Conservation (phyloP, 108 stramenopile genomes). For the Fragilariopsis cylindrus region DNA sequence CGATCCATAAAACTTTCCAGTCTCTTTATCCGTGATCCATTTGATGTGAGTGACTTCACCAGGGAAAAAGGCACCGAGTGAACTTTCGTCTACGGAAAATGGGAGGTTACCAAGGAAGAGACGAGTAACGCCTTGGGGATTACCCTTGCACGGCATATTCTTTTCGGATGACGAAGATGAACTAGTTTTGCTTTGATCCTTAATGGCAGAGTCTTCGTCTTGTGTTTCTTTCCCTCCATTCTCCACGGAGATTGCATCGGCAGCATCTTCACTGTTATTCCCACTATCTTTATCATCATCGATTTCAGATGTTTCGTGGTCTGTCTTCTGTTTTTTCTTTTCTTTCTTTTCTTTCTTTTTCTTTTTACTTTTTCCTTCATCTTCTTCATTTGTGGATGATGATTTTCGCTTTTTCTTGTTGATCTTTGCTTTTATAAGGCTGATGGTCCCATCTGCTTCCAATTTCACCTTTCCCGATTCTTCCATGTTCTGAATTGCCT, state of each 20-base stretch:
- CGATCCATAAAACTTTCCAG: slow-evolving; percentile 83
- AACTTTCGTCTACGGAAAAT: slow-evolving; percentile 78
- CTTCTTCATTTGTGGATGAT: slow-evolving; percentile 2
- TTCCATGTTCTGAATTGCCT: slow-evolving; percentile 59
- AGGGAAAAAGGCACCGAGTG: slow-evolving; percentile 65
- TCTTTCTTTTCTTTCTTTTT: slow-evolving; percentile 17
- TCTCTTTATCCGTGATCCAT: slow-evolving; percentile 88
- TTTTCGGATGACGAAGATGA: slow-evolving; percentile 39
- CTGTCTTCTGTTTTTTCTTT: slow-evolving; percentile 36
- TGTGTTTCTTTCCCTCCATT: slow-evolving; percentile 3
- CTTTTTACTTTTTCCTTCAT: slow-evolving; percentile 2
- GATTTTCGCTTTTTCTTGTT: slow-evolving; percentile 22
- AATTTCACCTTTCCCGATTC: slow-evolving; percentile 56
- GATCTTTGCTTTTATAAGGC: slow-evolving; percentile 41
- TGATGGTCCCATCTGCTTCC: slow-evolving; percentile 66
- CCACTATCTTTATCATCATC: slow-evolving; percentile 2
- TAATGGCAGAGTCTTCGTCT: slow-evolving; percentile 23
- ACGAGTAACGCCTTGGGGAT: slow-evolving; percentile 84
- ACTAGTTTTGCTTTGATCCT: slow-evolving; percentile 27
- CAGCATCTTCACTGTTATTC: slow-evolving; percentile 14
- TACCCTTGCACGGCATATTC: slow-evolving; percentile 78
- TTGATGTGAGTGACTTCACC: slow-evolving; percentile 81
- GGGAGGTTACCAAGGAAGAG: slow-evolving; percentile 89
- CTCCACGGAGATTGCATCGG: background rate
- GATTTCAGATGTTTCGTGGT: slow-evolving; percentile 25